phyloP scores from a whole-genome alignment of 2,329 filamentous ascomycete species.

The Achaetomium macrosporum region DNA sequence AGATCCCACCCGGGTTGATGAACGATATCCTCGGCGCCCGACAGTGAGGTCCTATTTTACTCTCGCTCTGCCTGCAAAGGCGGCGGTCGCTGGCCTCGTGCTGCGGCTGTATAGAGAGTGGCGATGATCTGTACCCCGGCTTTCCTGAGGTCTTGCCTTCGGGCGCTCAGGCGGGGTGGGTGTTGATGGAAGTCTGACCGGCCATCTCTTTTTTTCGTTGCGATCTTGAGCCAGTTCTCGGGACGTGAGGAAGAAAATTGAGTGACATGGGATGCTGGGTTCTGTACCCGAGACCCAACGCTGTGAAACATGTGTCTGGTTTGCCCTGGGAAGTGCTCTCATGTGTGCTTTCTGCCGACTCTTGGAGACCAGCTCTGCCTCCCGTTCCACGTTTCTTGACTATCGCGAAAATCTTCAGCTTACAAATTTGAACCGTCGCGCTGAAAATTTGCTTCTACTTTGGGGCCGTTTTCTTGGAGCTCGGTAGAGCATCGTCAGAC shows the following conservation, averaged over 20 bases:
- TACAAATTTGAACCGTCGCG: too few species aligned
- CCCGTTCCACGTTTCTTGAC: too few species aligned
- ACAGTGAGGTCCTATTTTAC: slow-evolving; percentile 69
- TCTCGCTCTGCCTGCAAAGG: slow-evolving; percentile 58
- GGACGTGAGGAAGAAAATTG: slow-evolving; percentile 48
- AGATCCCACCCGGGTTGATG: slow-evolving; percentile 96
- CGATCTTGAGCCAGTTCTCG: slow-evolving; percentile 40
- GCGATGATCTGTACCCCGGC: slow-evolving; percentile 88
- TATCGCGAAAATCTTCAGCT: too few species aligned
- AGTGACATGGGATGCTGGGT: too few species aligned
- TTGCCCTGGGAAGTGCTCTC: too few species aligned
- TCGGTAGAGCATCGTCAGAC: neutral
- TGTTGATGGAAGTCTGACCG: slow-evolving; percentile 89
- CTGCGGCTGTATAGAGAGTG: slow-evolving; percentile 69
- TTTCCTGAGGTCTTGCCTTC: slow-evolving; percentile 61
- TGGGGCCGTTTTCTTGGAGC: too few species aligned
- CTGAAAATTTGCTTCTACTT: too few species aligned
- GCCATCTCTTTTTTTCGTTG: slow-evolving; percentile 53
- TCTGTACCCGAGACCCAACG: too few species aligned
- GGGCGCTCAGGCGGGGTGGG: slow-evolving; percentile 74
- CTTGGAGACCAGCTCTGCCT: too few species aligned
- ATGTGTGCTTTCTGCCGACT: too few species aligned
- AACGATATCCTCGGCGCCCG: slow-evolving; percentile 79
- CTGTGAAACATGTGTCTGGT: too few species aligned
- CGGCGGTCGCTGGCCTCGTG: slow-evolving; percentile 40